Evolutionary conservation across 1,284 basidiomycete genomes (phyloP).

Genomic region (Marasmius sp.): DNA sequence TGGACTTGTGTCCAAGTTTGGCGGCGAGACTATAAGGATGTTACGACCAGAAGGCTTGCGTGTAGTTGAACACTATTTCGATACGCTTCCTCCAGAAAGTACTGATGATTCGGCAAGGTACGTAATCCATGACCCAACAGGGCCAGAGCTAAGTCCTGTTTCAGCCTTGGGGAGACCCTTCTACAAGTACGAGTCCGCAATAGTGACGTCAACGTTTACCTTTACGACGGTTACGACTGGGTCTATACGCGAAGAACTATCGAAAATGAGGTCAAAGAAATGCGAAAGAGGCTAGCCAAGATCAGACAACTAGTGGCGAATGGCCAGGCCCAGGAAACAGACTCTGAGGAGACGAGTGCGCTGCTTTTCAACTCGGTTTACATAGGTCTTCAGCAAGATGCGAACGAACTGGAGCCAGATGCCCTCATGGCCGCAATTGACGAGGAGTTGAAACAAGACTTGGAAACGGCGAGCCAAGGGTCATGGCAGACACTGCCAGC

Average conservation of each 20-base stretch:
- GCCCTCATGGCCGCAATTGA: constrained; percentile 89
- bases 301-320: constrained; percentile 93
- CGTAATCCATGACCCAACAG: constrained; percentile 17
- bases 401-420: constrained; percentile 72
- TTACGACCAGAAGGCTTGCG: constrained; percentile 58
- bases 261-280: constrained; percentile 85
- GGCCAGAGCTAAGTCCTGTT: constrained; percentile 1
- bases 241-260: constrained; percentile 80
- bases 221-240: constrained; percentile 98
- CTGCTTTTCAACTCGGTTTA: constrained; percentile 93
- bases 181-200: constrained; percentile 58
- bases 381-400: constrained; percentile 77
- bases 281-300: constrained; percentile 84
- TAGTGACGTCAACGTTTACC: constrained; percentile 63
- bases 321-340: constrained; percentile 86
- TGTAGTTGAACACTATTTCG: constrained; percentile 73
- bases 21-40: constrained; percentile 86
- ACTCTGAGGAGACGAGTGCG: constrained; percentile 75
- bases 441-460: constrained; percentile 78
- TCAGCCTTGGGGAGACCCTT: constrained; percentile 47
- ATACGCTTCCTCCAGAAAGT: constrained; percentile 59
- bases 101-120: constrained; percentile 48
- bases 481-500: constrained; percentile 83
- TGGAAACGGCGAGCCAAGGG: constrained; percentile 70
- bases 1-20: constrained; percentile 62